Percentiles rank a stretch among this genome's conserved stretches.
phyloP scores from a whole-genome alignment of 1,284 basidiomycete genomes.

The Salmacisia buchloeana region DNA sequence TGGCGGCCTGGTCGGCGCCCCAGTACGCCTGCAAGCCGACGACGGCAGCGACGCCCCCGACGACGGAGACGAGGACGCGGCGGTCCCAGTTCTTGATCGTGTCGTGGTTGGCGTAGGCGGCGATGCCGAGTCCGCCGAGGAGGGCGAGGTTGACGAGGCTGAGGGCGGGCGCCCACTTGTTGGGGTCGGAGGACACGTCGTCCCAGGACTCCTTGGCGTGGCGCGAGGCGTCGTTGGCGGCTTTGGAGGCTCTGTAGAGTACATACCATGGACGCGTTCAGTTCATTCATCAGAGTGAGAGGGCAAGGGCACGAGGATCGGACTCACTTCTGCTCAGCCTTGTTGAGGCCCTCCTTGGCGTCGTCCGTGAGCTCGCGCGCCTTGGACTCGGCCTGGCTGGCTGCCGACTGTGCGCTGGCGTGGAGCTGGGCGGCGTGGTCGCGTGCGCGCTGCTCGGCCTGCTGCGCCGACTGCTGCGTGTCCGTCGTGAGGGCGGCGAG shows the following conservation, averaged over 20 bases:
- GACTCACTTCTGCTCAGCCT: conserved; percentile 37
- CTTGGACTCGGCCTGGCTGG: background rate
- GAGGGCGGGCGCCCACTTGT: conserved; percentile 44
- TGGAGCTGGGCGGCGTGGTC: background rate
- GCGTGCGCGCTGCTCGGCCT: background rate
- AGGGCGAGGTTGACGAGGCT: conserved; percentile 43
- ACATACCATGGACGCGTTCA: no score
- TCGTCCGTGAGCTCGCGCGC: conserved; percentile 16
- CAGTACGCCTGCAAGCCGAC: conserved; percentile 32
- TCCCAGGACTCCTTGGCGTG: conserved; percentile 33
- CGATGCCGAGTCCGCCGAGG: conserved; percentile 42
- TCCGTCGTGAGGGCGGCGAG: background rate
- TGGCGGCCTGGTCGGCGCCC: conserved; percentile 31
- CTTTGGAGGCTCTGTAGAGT: conserved; percentile 17
- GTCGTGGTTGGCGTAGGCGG: conserved; percentile 44
- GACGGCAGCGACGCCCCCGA: conserved; percentile 37
- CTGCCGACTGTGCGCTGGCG: background rate
- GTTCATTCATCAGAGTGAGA: no score
- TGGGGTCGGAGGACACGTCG: conserved; percentile 39
- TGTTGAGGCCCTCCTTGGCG: conserved; percentile 27
- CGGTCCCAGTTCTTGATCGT: conserved; percentile 37
- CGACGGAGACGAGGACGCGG: conserved; percentile 32
- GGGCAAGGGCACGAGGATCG: background rate
- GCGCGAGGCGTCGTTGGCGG: conserved; percentile 14
- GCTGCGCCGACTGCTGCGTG: background rate